A percentile compares a stretch with the other conserved stretches of the same genome.
These are phyloP conservation scores for Oehlia diaphana DNA, from an alignment of 192 early-diverging fungal species.

Conservation along the genomic window DNA sequence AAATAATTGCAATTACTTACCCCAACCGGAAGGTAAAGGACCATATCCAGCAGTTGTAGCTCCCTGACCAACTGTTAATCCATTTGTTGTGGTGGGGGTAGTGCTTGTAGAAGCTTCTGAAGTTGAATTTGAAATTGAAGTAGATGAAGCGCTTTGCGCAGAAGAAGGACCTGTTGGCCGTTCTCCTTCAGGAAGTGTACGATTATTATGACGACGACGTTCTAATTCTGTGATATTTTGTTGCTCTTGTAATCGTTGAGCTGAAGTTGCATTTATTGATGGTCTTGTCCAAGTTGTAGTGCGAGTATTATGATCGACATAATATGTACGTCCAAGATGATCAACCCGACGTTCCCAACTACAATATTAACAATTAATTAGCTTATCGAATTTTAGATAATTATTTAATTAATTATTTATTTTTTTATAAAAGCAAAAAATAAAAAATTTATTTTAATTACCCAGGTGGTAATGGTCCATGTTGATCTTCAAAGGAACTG, in stretches of 20 bases:
- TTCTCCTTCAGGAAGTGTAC: conserved; percentile 72
- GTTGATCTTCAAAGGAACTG: conserved; percentile 57
- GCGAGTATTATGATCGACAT: conserved; percentile 97
- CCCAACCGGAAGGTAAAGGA: conserved; percentile 81
- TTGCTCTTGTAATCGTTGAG: conserved; percentile 42
- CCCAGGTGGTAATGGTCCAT: conserved; percentile 52
- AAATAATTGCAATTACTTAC: conserved; percentile 26
- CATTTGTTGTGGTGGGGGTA: conserved; percentile 30
- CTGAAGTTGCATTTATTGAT: conserved; percentile 38
- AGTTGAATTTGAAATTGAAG: conserved; percentile 31
- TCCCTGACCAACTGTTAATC: conserved; percentile 41
- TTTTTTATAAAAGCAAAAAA: background rate
- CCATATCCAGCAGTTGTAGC: conserved; percentile 68
- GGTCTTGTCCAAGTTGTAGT: conserved; percentile 91
- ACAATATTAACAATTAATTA: conserved; percentile 15
- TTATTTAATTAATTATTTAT: background rate
- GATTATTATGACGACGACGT: conserved; percentile 77
- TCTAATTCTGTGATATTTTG: conserved; percentile 69
- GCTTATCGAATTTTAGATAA: too few relatives aligned
- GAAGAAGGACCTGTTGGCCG: conserved; percentile 40
- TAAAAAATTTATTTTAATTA: conserved; percentile 8
- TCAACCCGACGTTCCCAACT: conserved; percentile 97
- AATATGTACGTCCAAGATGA: conserved; percentile 92
- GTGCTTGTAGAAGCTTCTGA: conserved; percentile 34
- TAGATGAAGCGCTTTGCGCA: conserved; percentile 32